Evolutionary conservation across 495 filamentous ascomycete species (phyloP).

Genomic region (Annulohypoxylon maeteangense): DNA sequence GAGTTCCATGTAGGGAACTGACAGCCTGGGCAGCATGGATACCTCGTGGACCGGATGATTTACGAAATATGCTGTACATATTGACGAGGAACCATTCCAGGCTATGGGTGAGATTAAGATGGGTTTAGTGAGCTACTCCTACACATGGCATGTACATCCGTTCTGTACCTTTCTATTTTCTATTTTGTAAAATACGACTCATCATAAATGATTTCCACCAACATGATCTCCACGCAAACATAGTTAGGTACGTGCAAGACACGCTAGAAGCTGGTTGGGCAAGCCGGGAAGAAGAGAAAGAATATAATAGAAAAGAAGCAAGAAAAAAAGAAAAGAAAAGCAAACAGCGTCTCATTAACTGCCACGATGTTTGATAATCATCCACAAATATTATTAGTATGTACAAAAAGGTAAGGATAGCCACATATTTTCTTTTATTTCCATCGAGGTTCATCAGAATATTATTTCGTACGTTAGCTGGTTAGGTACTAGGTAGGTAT

Average conservation of each 20-base stretch:
- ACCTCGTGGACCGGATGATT: not conserved
- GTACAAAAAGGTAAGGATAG: not conserved
- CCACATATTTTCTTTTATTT: constrained; percentile 1
- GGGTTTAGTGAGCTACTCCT: not conserved
- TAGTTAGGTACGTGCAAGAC: not conserved
- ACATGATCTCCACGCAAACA: constrained; percentile 10
- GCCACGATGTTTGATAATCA: constrained; percentile 10
- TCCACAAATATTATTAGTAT: not conserved
- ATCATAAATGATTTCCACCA: constrained; percentile 10
- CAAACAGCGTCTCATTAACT: constrained; percentile 19
- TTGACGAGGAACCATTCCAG: not conserved
- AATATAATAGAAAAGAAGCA: not conserved
- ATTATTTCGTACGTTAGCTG: not conserved
- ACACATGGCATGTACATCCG: not conserved
- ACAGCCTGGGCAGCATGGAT: not conserved
- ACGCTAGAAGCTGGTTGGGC: not conserved
- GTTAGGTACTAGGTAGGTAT: too few species aligned
- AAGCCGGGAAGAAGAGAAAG: not conserved
- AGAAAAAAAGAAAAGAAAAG: constrained; percentile 11
- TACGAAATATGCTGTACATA: not conserved
- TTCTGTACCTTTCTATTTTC: not conserved
- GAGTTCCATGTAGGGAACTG: not conserved
- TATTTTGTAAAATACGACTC: constrained; percentile 1
- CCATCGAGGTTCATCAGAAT: not conserved
- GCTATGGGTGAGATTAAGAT: not conserved